A percentile compares a stretch with the other conserved stretches of the same genome.
These are phyloP conservation scores for Sinapis alba DNA, from an alignment of 441 rosid genomes.

Conservation along the genomic window DNA sequence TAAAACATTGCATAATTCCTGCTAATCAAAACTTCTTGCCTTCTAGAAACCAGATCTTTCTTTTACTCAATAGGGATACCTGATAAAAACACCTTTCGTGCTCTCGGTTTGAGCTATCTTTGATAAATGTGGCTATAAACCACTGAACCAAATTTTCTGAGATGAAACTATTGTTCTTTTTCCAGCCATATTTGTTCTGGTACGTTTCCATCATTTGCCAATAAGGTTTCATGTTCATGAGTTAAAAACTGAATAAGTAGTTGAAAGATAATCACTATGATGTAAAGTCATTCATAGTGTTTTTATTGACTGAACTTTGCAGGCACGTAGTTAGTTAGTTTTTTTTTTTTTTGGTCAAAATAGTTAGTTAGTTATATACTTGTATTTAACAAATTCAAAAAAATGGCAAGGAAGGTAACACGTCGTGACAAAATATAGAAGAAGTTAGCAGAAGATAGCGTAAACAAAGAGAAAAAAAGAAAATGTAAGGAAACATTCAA, in stretches of 20 bases:
- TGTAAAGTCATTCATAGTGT: not conserved
- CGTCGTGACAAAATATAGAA: constrained; percentile 14
- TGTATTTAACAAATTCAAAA: not conserved
- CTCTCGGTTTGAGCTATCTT: not conserved
- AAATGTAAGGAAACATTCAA: constrained; percentile 5
- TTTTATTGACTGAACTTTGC: not conserved
- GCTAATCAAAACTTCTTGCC: not conserved
- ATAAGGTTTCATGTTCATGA: not conserved
- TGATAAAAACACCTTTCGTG: not conserved
- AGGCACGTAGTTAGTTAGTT: constrained; percentile 2
- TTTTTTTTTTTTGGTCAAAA: too few species aligned
- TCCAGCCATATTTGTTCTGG: not conserved
- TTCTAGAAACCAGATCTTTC: not conserved
- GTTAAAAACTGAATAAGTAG: not conserved
- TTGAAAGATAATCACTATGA: not conserved
- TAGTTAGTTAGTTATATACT: not conserved
- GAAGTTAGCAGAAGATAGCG: not conserved
- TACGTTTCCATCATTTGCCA: not conserved
- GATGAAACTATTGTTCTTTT: not conserved
- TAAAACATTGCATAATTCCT: not conserved
- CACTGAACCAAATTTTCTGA: not conserved
- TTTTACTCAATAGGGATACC: not conserved
- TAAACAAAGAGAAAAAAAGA: not conserved
- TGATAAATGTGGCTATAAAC: not conserved
- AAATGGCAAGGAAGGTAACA: not conserved